Conservation (phyloP, 495 filamentous ascomycete species). For the Aspergillus coremiiformis region DNA sequence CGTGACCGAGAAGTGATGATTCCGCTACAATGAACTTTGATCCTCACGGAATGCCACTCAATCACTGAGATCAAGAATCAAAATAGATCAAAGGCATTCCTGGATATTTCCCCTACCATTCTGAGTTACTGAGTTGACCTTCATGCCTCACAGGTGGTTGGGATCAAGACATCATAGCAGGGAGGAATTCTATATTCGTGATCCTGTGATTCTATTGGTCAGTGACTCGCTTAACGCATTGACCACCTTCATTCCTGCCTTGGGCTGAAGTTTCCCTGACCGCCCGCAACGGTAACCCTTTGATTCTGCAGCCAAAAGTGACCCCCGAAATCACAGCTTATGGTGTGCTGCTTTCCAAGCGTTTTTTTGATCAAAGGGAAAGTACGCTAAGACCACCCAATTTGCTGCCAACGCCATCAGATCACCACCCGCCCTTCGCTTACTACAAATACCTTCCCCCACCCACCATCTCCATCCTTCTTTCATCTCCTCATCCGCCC, state of each 20-base stretch:
- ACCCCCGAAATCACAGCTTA: slow-evolving; percentile 30
- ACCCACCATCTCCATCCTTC: slow-evolving; percentile 44
- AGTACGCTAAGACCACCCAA: slow-evolving; percentile 20
- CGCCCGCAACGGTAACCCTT: slow-evolving; percentile 15
- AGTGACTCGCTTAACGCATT: slow-evolving; percentile 36
- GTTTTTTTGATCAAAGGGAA: slow-evolving; percentile 29
- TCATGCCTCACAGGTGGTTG: slow-evolving; percentile 21
- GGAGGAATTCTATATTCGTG: slow-evolving; percentile 31
- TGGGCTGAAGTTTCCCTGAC: background rate
- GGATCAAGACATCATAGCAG: slow-evolving; percentile 32
- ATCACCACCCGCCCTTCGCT: slow-evolving; percentile 36
- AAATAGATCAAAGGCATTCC: slow-evolving; percentile 15
- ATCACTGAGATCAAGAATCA: slow-evolving; percentile 20
- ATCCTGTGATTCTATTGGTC: slow-evolving; percentile 40
- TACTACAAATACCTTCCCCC: slow-evolving; percentile 47
- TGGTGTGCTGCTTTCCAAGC: slow-evolving; percentile 32
- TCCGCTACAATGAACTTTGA: slow-evolving; percentile 20
- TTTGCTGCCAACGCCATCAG: slow-evolving; percentile 23
- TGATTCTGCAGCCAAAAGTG: slow-evolving; percentile 28
- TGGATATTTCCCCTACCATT: slow-evolving; percentile 1
- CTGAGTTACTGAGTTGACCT: slow-evolving; percentile 13
- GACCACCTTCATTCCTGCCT: slow-evolving; percentile 2
- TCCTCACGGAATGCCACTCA: slow-evolving; percentile 17
- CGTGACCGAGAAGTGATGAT: slow-evolving; percentile 24
- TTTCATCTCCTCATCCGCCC: slow-evolving; percentile 36